These are phyloP conservation scores for Neurospora crassa DNA, from an alignment of 2,329 filamentous ascomycete genomes.

Conservation along the genomic window DNA sequence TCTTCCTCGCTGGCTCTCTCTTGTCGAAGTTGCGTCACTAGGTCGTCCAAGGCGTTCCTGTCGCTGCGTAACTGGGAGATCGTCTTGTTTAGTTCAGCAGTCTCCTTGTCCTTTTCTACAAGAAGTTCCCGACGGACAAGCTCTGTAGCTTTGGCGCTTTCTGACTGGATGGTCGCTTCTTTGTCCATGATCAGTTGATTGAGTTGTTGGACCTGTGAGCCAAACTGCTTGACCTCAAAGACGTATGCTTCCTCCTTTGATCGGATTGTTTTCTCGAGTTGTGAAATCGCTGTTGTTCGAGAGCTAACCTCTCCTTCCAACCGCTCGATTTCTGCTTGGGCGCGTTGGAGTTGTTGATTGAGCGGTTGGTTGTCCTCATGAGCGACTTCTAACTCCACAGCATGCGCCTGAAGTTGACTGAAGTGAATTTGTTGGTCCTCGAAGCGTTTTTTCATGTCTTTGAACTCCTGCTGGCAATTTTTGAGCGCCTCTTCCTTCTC, in stretches of 20 bases:
- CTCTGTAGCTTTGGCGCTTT: slow-evolving; percentile 19
- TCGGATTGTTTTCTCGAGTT: slow-evolving; percentile 14
- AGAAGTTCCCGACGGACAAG: slow-evolving; percentile 24
- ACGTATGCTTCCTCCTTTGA: slow-evolving; percentile 7
- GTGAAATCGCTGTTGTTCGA: slow-evolving; percentile 8
- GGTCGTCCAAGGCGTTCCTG: slow-evolving; percentile 16
- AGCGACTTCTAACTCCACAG: slow-evolving; percentile 9
- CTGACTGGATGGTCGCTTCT: slow-evolving; percentile 9
- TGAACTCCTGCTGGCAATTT: slow-evolving; percentile 8
- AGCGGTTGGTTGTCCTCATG: slow-evolving; percentile 7
- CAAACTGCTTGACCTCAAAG: slow-evolving; percentile 12
- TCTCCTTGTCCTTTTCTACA: slow-evolving; percentile 18
- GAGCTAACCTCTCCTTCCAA: slow-evolving; percentile 12
- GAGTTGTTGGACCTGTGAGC: slow-evolving; percentile 10
- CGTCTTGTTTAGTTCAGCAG: slow-evolving; percentile 18
- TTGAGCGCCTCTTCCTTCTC: slow-evolving; percentile 9
- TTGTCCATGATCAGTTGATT: slow-evolving; percentile 12
- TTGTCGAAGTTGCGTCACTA: slow-evolving; percentile 20
- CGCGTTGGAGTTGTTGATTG: slow-evolving; percentile 5
- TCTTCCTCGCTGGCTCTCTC: slow-evolving; percentile 12
- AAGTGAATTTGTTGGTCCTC: slow-evolving; percentile 11
- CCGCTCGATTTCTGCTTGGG: slow-evolving; percentile 4
- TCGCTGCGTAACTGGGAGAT: slow-evolving; percentile 17
- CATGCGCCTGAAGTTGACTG: slow-evolving; percentile 12
- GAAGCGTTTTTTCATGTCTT: slow-evolving; percentile 6